phyloP scores from a whole-genome alignment of 2,329 filamentous ascomycete genomes.

The Cladosporium halotolerans region DNA sequence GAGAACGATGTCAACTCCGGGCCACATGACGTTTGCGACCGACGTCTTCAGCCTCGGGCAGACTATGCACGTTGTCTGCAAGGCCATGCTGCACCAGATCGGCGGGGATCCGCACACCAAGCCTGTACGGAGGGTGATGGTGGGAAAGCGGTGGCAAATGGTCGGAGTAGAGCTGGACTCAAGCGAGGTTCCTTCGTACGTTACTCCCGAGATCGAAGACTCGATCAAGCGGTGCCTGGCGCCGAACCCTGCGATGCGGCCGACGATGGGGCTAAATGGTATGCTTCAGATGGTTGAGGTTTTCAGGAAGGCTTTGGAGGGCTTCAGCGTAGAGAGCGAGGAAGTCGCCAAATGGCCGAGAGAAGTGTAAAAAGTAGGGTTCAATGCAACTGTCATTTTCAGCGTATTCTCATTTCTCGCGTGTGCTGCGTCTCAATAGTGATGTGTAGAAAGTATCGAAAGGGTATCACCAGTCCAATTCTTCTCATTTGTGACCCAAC shows the following conservation, averaged over 20 bases:
- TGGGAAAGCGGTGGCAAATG: neutral
- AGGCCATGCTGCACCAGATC: neutral
- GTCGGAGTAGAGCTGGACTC: neutral
- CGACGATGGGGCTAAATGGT: neutral
- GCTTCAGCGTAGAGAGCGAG: neutral
- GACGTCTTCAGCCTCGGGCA: conserved; percentile 24
- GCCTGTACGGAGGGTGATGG: neutral
- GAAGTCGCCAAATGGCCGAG: neutral
- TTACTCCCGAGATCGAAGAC: neutral
- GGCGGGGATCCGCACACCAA: neutral
- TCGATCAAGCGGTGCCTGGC: neutral
- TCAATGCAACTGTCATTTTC: neutral
- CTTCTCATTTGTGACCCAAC: conserved; percentile 2
- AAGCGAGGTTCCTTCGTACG: neutral
- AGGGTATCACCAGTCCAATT: neutral
- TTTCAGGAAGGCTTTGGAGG: neutral
- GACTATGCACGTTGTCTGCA: conserved; percentile 19
- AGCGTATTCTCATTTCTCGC: neutral
- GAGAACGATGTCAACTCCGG: neutral
- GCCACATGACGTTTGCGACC: conserved; percentile 14
- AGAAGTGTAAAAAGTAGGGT: too few species aligned
- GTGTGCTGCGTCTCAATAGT: neutral
- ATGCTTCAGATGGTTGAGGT: neutral
- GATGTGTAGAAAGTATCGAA: neutral
- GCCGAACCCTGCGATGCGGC: neutral